Evolutionary conservation across 2,329 filamentous ascomycete genomes (phyloP).

Genomic region (Dothistroma pini): DNA sequence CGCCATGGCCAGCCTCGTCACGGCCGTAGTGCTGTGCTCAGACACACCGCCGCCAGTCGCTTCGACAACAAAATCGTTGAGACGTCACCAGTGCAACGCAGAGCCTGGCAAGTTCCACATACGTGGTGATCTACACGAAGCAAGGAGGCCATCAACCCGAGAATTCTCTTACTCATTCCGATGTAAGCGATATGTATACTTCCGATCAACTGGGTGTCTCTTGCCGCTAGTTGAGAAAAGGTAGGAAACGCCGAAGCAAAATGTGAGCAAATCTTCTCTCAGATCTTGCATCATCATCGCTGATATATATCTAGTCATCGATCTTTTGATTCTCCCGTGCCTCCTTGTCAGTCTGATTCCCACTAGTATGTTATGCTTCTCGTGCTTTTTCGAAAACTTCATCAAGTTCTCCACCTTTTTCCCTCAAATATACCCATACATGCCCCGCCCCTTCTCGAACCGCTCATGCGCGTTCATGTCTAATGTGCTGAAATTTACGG

Average conservation of each 20-base stretch:
- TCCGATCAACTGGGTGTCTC: constrained; percentile 7
- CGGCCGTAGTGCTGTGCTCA: background rate
- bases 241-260: background rate
- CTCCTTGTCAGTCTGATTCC: constrained; percentile 15
- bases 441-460: constrained; percentile 10
- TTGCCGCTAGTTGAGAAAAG: constrained; percentile 6
- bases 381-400: constrained; percentile 10
- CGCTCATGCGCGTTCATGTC: background rate
- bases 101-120: background rate
- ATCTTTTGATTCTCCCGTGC: constrained; percentile 9
- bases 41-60: background rate
- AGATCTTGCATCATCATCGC: constrained; percentile 1
- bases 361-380: constrained; percentile 9
- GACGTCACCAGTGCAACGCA: background rate
- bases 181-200: background rate
- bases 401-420: background rate
- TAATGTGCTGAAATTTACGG: constrained; percentile 2
- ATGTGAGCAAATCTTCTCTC: background rate
- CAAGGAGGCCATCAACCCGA: background rate
- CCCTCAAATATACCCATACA: constrained; percentile 15
- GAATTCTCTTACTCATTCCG: background rate
- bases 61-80: background rate
- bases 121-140: background rate
- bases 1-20: background rate
- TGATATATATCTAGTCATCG: constrained; percentile 5